A percentile compares a stretch with the other conserved stretches of the same genome.
Conservation (phyloP, 176 grass and related monocot species). For the Poa pratensis region DNA sequence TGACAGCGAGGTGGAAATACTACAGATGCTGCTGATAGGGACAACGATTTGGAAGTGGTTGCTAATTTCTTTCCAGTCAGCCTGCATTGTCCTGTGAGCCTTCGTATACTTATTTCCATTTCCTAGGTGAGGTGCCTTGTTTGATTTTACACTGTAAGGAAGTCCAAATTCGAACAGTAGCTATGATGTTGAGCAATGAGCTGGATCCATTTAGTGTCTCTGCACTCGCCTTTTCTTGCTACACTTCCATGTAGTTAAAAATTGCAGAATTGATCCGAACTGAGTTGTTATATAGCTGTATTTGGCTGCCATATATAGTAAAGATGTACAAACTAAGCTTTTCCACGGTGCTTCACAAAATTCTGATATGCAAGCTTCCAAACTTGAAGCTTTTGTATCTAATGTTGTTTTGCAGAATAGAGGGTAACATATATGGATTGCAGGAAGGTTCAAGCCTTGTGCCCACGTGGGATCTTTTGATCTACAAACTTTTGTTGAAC, state of each 20-base stretch:
- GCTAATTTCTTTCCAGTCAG: slow-evolving; percentile 56
- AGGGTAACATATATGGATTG: slow-evolving; percentile 71
- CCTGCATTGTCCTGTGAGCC: slow-evolving; percentile 66
- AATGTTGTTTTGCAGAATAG: slow-evolving; percentile 63
- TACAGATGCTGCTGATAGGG: slow-evolving; percentile 48
- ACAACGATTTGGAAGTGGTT: slow-evolving; percentile 70
- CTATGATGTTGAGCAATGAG: neutral
- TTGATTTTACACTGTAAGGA: neutral
- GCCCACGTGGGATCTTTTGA: slow-evolving; percentile 93
- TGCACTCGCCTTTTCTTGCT: neutral
- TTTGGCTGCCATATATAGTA: neutral
- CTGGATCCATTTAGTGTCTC: neutral
- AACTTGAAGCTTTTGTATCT: neutral
- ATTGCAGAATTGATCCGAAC: neutral
- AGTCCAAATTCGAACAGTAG: neutral
- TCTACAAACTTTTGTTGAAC: slow-evolving; percentile 87
- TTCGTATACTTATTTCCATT: slow-evolving; percentile 14
- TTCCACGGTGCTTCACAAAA: neutral
- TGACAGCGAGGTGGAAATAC: slow-evolving; percentile 41
- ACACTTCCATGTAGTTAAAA: neutral
- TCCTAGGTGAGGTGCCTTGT: neutral
- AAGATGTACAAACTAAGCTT: neutral
- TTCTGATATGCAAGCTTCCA: slow-evolving; percentile 9
- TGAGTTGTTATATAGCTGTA: slow-evolving; percentile 10
- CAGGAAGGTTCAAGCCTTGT: slow-evolving; percentile 87